Evolutionary conservation across 1,284 basidiomycete genomes (phyloP), one percentile per base, ranked within the genome.

Genomic region (Boletus sp.): DNA sequence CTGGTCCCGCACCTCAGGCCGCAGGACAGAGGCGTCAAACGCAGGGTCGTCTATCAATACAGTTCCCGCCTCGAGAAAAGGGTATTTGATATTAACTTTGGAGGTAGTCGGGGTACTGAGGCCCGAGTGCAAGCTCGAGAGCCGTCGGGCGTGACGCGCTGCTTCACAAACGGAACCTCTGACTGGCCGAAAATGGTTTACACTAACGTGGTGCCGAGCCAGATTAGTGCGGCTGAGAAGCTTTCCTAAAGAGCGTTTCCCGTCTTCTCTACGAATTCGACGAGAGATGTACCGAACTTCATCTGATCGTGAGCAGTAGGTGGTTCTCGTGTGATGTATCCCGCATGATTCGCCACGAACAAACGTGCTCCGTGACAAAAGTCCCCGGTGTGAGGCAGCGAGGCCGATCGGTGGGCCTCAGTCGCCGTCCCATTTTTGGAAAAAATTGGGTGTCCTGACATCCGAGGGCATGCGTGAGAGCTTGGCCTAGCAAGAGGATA

Each of bases 391-490:
- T 34, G 52, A 44, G 25, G 40, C 39, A 42, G 25, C 37, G 37
- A 37, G 47, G 51, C 41, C 30, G 41, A 53, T 50, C 50, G 66
- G 66, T 68, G 52, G 46, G 35, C 54, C 56, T 63, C 58, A 51
- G 50, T 41, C 32, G 2, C 7, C n/a, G 12, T 29, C 13, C 52
- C 39, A 20, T 2, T 51, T 66, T 53, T 25, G 43, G 51, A 40
- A 52, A 35, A 1, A 13, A n/a, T 23, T 23, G 17, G 19, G 5
- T 36, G 19, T 17, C 20, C 27, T 41, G 48, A 57, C 46, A 30
- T 62, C 61, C 62, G 60, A 64, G 62, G 59, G 58, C 56, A 60
- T 49, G 8, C 22, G 50, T 50, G 44, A 41, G 44, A 38, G 37
- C 29, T 44, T 16, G 48, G 36, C 37, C 41, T 38, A 22, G 42